Evolutionary conservation across 129 eudicot species (phyloP).

Genomic region (Silybum marianum): DNA sequence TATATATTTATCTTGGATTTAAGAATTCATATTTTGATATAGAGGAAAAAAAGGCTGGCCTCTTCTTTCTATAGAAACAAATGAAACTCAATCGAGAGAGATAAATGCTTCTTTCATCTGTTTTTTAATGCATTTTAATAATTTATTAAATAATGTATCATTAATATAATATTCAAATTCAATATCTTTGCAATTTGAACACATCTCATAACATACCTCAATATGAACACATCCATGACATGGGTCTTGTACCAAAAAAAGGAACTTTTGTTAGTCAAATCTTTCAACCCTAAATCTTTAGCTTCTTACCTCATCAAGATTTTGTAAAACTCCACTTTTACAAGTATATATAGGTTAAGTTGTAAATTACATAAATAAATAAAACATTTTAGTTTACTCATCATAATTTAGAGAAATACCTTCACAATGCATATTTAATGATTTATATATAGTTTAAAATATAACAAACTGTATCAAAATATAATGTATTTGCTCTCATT

Average conservation of each 20-base stretch:
- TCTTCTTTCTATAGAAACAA: no score
- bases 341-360: background rate
- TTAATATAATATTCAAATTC: background rate
- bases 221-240: background rate
- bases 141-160: no score
- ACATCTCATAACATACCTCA: background rate
- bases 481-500: background rate
- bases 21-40: no score
- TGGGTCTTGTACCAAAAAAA: background rate
- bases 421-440: no score
- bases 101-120: background rate
- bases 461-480: no score
- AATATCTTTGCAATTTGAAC: background rate
- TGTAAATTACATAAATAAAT: background rate
- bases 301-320: slow-evolving; percentile 1
- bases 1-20: no score
- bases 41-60: no score
- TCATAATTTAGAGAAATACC: background rate
- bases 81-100: background rate
- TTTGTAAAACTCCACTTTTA: background rate
- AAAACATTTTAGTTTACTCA: background rate
- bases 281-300: slow-evolving; percentile 22
- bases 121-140: no score
- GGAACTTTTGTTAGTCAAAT: background rate
- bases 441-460: no score